Evolutionary conservation across 2,329 filamentous ascomycete genomes (phyloP).

Genomic region (Fonsecaea pedrosoi): DNA sequence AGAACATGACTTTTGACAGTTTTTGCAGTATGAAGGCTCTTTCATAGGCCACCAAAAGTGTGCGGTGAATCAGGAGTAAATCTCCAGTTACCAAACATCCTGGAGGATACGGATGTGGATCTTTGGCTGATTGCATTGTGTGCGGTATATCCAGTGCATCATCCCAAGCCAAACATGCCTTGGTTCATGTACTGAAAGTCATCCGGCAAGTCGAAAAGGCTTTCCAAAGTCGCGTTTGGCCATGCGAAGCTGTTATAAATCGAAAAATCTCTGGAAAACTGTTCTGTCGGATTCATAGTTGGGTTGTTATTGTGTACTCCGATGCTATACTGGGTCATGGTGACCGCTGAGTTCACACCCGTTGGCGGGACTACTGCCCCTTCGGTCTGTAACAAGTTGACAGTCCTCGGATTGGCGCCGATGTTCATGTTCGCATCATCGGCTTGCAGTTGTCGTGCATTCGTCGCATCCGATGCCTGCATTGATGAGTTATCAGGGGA

Average conservation of each 20-base stretch:
- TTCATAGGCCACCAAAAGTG: background rate
- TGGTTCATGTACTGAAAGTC: conserved; percentile 27
- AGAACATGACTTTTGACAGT: background rate
- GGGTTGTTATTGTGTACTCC: background rate
- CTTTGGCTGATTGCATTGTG: background rate
- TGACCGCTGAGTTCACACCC: background rate
- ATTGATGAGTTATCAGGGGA: conserved; percentile 14
- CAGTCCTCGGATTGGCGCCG: background rate
- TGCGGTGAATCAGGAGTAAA: background rate
- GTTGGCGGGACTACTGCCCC: background rate
- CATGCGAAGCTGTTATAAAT: conserved; percentile 25
- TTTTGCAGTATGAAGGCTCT: background rate
- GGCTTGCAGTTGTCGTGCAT: background rate
- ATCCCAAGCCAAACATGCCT: conserved; percentile 13
- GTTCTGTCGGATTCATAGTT: conserved; percentile 5
- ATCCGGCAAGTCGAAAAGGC: conserved; percentile 26
- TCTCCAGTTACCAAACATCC: background rate
- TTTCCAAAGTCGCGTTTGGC: conserved; percentile 27
- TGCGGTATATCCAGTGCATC: background rate
- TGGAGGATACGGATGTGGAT: background rate
- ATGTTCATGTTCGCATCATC: background rate
- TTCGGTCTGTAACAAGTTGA: background rate
- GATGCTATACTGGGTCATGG: background rate
- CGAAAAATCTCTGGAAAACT: conserved; percentile 19
- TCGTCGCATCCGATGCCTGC: background rate